phyloP scores from a whole-genome alignment of 2,329 filamentous ascomycete species.

The Nigrograna mackinnonii region DNA sequence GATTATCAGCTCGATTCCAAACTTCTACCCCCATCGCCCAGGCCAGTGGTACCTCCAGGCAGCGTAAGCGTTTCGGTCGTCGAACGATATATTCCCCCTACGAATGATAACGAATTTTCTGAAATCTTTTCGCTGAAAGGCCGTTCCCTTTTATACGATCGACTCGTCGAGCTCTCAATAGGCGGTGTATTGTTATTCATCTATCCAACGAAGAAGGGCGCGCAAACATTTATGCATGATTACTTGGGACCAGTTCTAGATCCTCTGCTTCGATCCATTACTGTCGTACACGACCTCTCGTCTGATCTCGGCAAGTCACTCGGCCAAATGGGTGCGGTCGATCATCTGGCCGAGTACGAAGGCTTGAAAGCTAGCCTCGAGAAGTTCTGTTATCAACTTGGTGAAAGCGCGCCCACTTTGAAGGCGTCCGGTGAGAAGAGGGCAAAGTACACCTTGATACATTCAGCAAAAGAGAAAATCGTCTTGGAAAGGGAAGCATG shows the following conservation, averaged over 20 bases:
- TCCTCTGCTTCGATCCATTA: constrained; percentile 61
- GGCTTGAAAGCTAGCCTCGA: constrained; percentile 45
- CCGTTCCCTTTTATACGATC: constrained; percentile 62
- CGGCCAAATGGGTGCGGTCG: constrained; percentile 58
- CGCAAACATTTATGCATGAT: constrained; percentile 59
- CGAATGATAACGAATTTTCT: constrained; percentile 60
- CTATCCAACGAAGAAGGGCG: constrained; percentile 64
- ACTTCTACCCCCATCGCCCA: constrained; percentile 55
- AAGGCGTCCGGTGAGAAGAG: constrained; percentile 29
- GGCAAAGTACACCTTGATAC: constrained; percentile 49
- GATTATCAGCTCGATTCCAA: constrained; percentile 60
- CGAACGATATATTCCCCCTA: constrained; percentile 68
- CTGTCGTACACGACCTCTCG: constrained; percentile 62
- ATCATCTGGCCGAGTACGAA: constrained; percentile 59
- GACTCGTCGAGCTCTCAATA: constrained; percentile 62
- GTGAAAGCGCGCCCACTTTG: constrained; percentile 31
- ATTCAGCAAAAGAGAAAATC: constrained; percentile 56
- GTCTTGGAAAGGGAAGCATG: constrained; percentile 57
- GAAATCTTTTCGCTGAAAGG: constrained; percentile 58
- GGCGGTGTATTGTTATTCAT: constrained; percentile 64
- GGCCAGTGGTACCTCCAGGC: constrained; percentile 62
- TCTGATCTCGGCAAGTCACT: constrained; percentile 59
- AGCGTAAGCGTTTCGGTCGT: constrained; percentile 64
- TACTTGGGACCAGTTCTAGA: constrained; percentile 66
- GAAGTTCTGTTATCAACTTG: constrained; percentile 31